A percentile compares a stretch with the other conserved stretches of the same genome.
Conservation (phyloP, 345 rosid genomes). For the Erucastrum elatum region DNA sequence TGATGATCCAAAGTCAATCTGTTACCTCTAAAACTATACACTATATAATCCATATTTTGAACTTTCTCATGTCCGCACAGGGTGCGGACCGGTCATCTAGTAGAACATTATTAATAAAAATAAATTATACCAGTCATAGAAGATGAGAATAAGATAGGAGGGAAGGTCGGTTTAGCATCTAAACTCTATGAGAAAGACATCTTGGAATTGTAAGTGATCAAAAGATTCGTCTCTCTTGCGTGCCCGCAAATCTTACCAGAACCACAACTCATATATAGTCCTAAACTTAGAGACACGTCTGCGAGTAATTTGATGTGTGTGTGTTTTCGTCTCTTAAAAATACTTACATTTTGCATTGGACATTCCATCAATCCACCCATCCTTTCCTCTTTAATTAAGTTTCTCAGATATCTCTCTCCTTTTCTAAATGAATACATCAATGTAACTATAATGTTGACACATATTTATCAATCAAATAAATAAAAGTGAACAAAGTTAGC, state of each 20-base stretch:
- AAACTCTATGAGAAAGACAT: not conserved
- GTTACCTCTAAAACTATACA: no score
- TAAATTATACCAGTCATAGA: not conserved
- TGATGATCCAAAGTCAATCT: no score
- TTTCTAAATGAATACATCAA: not conserved
- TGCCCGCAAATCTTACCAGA: not conserved
- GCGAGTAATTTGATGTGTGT: constrained; percentile 22
- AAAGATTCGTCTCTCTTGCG: not conserved
- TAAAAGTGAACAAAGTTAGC: not conserved
- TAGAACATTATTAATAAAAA: not conserved
- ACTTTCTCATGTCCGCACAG: no score
- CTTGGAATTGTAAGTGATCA: not conserved
- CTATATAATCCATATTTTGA: no score
- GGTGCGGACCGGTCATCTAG: no score
- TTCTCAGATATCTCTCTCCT: not conserved
- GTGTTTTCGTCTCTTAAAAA: constrained; percentile 11
- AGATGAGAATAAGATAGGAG: not conserved
- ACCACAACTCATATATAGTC: not conserved
- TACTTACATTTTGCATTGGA: not conserved
- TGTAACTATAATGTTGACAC: constrained; percentile 6
- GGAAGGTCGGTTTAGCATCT: not conserved
- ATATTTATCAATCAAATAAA: not conserved
- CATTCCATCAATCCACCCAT: constrained; percentile 1
- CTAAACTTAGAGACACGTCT: not conserved
- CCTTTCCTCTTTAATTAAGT: constrained; percentile 1